A percentile compares a stretch with the other conserved stretches of the same genome.
These are phyloP conservation scores for Zea luxurians DNA, from an alignment of 176 grass and related monocot genomes.

Conservation along the genomic window DNA sequence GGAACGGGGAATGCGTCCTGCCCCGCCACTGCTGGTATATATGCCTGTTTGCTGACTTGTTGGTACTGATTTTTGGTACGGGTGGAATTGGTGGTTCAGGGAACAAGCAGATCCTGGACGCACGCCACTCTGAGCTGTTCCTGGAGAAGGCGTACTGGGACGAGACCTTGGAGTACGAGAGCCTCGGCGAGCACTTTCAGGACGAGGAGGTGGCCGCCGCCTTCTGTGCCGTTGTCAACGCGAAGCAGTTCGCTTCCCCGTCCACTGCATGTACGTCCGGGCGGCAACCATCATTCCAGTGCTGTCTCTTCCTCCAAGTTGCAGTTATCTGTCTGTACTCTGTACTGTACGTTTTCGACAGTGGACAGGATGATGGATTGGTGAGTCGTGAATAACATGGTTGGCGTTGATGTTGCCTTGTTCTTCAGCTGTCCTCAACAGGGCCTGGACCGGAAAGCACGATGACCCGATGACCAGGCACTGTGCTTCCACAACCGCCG, in stretches of 20 bases:
- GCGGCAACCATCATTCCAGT: conserved; percentile 11
- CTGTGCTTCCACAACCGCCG: conserved; percentile 40
- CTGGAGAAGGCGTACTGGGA: conserved; percentile 63
- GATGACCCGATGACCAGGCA: conserved; percentile 53
- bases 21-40: background rate
- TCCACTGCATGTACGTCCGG: conserved; percentile 39
- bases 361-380: background rate
- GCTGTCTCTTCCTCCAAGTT: background rate
- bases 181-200: conserved; percentile 57
- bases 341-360: background rate
- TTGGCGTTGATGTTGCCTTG: background rate
- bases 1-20: background rate
- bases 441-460: conserved; percentile 49
- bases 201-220: conserved; percentile 38
- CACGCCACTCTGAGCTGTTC: conserved; percentile 77
- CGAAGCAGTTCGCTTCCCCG: conserved; percentile 13
- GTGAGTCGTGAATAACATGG: background rate
- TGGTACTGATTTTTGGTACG: conserved; percentile 30
- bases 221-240: conserved; percentile 69
- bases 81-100: conserved; percentile 53
- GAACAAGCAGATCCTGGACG: conserved; percentile 81
- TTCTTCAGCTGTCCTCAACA: conserved; percentile 43
- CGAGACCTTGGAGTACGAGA: conserved; percentile 72
- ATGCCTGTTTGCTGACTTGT: background rate
- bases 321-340: background rate